phyloP scores from a whole-genome alignment of 2,329 filamentous ascomycete genomes.

The Nothopassalora personata region DNA sequence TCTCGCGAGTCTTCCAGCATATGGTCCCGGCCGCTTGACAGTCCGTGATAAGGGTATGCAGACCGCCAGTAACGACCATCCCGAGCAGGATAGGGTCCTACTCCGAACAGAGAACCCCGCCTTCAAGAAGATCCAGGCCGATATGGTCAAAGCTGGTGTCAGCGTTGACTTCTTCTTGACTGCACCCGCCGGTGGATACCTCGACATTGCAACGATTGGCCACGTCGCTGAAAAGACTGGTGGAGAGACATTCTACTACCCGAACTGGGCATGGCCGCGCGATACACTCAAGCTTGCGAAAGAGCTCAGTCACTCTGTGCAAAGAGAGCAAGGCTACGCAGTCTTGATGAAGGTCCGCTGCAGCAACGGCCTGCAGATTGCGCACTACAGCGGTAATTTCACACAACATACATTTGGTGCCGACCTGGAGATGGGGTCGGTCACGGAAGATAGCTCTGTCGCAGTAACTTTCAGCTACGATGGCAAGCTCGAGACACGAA shows the following conservation, averaged over 20 bases:
- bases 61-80: slow-evolving; percentile 72
- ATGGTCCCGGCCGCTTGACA: slow-evolving; percentile 79
- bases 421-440: slow-evolving; percentile 85
- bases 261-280: slow-evolving; percentile 85
- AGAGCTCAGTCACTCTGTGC: slow-evolving; percentile 81
- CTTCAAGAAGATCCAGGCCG: slow-evolving; percentile 80
- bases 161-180: slow-evolving; percentile 94
- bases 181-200: slow-evolving; percentile 80
- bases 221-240: slow-evolving; percentile 85
- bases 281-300: slow-evolving; percentile 78
- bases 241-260: slow-evolving; percentile 93
- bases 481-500: slow-evolving; percentile 90
- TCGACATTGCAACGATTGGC: slow-evolving; percentile 88
- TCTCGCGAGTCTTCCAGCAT: slow-evolving; percentile 80
- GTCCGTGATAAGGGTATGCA: slow-evolving; percentile 85
- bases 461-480: slow-evolving; percentile 91
- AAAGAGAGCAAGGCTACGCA: slow-evolving; percentile 88
- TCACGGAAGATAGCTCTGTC: slow-evolving; percentile 91
- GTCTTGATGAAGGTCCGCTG: slow-evolving; percentile 97
- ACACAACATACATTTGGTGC: slow-evolving; percentile 91
- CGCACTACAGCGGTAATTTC: slow-evolving; percentile 94
- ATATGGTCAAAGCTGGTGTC: slow-evolving; percentile 80
- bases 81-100: slow-evolving; percentile 83
- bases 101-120: slow-evolving; percentile 83
- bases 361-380: slow-evolving; percentile 90